A percentile compares a stretch with the other conserved stretches of the same genome.
Evolutionary conservation across 768 basidiomycete genomes (phyloP).

Genomic region (Leccinum uliginosum): DNA sequence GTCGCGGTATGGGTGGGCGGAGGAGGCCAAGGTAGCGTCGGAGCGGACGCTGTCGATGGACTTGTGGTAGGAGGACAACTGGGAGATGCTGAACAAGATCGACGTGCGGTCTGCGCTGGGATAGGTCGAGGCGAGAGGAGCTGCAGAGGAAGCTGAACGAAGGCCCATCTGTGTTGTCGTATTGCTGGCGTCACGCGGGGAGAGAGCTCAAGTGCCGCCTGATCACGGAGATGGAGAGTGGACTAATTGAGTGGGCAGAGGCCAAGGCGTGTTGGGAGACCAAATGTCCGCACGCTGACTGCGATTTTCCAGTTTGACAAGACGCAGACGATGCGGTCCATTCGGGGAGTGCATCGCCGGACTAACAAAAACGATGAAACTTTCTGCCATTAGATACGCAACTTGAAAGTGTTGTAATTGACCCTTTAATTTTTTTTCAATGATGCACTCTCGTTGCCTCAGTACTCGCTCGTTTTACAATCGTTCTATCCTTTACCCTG

Average conservation of each 20-base stretch:
- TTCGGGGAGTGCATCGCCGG: constrained; percentile 51
- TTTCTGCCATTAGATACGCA: too few relatives aligned
- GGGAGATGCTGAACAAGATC: constrained; percentile 43
- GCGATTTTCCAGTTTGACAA: constrained; percentile 52
- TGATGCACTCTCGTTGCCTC: too few relatives aligned
- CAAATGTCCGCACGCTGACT: constrained; percentile 42
- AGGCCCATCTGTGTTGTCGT: constrained; percentile 51
- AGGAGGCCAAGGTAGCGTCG: constrained; percentile 52
- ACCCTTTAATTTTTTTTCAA: too few relatives aligned
- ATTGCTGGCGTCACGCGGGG: constrained; percentile 57
- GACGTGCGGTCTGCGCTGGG: constrained; percentile 51
- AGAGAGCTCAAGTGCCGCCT: constrained; percentile 58
- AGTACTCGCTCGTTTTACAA: constrained; percentile 22
- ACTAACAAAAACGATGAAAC: constrained; percentile 41
- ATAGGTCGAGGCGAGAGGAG: constrained; percentile 46
- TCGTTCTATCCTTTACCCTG: constrained; percentile 40
- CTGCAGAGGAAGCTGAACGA: constrained; percentile 48
- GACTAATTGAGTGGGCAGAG: constrained; percentile 52
- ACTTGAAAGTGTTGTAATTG: too few relatives aligned
- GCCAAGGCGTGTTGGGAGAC: constrained; percentile 61
- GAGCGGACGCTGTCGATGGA: constrained; percentile 51
- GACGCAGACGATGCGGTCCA: constrained; percentile 47
- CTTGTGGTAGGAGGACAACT: constrained; percentile 44
- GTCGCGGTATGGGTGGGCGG: constrained; percentile 55
- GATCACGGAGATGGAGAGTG: constrained; percentile 47